Evolutionary conservation across 2,329 filamentous ascomycete genomes (phyloP), one percentile per base, ranked within the genome.

Genomic region (Teratosphaeria zuluensis): DNA sequence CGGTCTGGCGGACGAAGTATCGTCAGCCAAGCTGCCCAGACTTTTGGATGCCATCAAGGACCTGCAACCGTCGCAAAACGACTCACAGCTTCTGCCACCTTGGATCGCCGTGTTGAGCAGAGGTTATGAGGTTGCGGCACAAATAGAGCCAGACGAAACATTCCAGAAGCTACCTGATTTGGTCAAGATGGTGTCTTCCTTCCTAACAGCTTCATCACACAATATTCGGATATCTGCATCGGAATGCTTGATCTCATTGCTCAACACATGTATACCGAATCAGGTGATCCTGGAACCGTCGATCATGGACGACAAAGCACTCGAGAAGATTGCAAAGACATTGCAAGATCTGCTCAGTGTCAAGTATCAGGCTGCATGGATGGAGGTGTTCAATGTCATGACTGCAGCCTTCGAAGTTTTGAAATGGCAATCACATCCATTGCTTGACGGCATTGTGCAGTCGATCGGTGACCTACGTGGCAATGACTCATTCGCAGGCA

Each of bases 71-170:
- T 89, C 91, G 3, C 84, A 92, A 65, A 96, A 92, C 73, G 94
- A 99, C 75, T 92, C 92, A 2, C 92, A 96, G 74, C 82, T 99
- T 33, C 84, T 97, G 3, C 94, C 94, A 0, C 89, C 94, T 0
- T 99, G 94, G 94, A 90, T 99, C 66, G 94, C 94, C 12, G 94
- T 99, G 58, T 76, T 99, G 24, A 96, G 92, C 12, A 81, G 94
- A 73, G 94, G 92, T 6, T 97, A 96, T 74, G 92, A 96, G 71
- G 91, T 97, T 5, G 90, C 90, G 4, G 88, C 91, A 0, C 90
- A 96, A 70, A 81, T 96, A 56, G 87, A 90, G 65, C 87, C 92
- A 2, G 88, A 95, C 58, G 91, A 96, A 58, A 96, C 92, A 0
- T 97, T 97, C 70, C 84, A 88, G 70, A 95, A 94, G 67, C 77